Evolutionary conservation across 2,329 filamentous ascomycete genomes (phyloP).

Genomic region (Pyrenophora graminea): DNA sequence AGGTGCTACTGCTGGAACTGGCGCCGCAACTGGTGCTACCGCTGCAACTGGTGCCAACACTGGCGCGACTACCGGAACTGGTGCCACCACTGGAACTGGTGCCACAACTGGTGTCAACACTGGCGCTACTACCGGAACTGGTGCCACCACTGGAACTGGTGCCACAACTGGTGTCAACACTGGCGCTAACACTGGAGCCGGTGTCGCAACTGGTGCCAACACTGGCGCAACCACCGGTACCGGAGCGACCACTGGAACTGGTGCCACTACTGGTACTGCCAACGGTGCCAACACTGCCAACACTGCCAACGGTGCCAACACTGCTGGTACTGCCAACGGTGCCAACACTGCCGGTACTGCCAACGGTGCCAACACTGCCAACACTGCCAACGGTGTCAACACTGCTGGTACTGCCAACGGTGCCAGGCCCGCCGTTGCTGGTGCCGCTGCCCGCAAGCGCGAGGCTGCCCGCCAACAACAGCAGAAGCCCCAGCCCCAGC

Average conservation of each 20-base stretch:
- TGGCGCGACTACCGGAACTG: slow-evolving; percentile 4
- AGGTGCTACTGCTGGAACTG: slow-evolving; percentile 9
- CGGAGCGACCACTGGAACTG: slow-evolving; percentile 1
- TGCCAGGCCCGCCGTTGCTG: slow-evolving; percentile 1
- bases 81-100: slow-evolving; percentile 5
- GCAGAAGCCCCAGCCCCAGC: slow-evolving; percentile 17
- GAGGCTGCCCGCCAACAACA: slow-evolving; percentile 12
- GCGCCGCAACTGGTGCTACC: slow-evolving; percentile 3
- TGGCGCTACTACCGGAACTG: slow-evolving; percentile 6
- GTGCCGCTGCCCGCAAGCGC: slow-evolving; percentile 26
- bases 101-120: slow-evolving; percentile 2
- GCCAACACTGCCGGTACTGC: background rate
- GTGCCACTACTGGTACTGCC: background rate
- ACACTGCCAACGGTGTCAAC: background rate
- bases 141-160: slow-evolving; percentile 7
- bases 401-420: slow-evolving; percentile 4
- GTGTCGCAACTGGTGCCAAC: slow-evolving; percentile 4
- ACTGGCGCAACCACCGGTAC: slow-evolving; percentile 1
- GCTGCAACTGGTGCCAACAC: slow-evolving; percentile 5
- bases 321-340: slow-evolving; percentile 2
- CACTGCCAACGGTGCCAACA: background rate
- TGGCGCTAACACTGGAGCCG: slow-evolving; percentile 1
- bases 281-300: slow-evolving; percentile 2
- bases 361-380: background rate
- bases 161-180: slow-evolving; percentile 10